Evolutionary conservation across 1,284 basidiomycete genomes (phyloP), one percentile per base, ranked within the genome.

Genomic region (Megacollybia platyphylla): DNA sequence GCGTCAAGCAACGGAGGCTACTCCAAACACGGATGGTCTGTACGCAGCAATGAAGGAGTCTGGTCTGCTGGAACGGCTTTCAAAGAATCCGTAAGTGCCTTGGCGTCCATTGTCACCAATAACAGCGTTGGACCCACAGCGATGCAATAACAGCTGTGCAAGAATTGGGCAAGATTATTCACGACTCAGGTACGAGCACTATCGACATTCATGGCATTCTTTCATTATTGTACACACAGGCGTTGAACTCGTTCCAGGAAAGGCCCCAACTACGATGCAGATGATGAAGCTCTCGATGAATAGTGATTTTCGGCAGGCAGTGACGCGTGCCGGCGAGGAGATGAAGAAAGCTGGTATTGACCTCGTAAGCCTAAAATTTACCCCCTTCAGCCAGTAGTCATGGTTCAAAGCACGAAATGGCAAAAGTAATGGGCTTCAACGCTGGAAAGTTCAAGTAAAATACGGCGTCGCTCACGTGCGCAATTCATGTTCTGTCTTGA

Each of bases 291-390:
- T 82, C 30, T 59, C 70, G 15, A 61, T 68, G 44, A 75, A 66
- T 49, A 51, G 70, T 2, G 71, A 73, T 40, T 74, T 81, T 44
- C 62, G 71, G 43, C 62, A 57, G 39, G 67, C 64, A 28, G 62
- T 69, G 29, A 63, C 65, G 51, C 61, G 58, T 36, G 60, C 79
- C 13, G 60, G 62, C 43, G 64, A 65, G n/a, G 71, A 72, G 46
- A 55, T 82, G 48, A 59, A 71, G 44, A 75, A 74, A 35, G 76
- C 74, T 30, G 79, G 77, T 0, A 56, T 83, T 13, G 70, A 80
- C 77, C 32, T 61, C 56, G 30, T 59, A 64, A 29, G 57, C 67
- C 57, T 72, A 67, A 41, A 8, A 56, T 11, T 26, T 32, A 17
- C 41, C 29, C 39, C 37, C 15, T 17, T 39, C 20, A 24, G 20